Evolutionary conservation across 371 early-diverging fungal species (phyloP).

Genomic region (Gilbertella persicaria): DNA sequence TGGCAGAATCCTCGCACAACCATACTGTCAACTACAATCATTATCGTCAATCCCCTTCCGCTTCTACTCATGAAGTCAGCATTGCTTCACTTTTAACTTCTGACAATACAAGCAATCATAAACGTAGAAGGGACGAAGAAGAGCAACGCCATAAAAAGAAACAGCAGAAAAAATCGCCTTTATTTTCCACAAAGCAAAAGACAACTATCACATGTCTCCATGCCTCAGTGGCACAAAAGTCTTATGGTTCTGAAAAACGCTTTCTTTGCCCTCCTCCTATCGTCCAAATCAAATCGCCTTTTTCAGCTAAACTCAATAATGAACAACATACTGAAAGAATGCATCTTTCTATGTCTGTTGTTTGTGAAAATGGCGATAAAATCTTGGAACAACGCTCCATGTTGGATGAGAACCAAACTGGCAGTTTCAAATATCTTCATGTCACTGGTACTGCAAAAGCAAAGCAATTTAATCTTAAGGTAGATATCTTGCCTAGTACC

Average conservation of each 20-base stretch:
- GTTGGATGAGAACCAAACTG: conserved; percentile 55
- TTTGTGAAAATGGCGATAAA: conserved; percentile 55
- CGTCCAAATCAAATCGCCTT: conserved; percentile 36
- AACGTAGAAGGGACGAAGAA: conserved; percentile 16
- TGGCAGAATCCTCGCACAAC: not conserved
- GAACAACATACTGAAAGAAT: conserved; percentile 34
- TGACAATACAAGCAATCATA: conserved; percentile 18
- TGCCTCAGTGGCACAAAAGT: conserved; percentile 81
- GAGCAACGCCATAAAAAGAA: not conserved
- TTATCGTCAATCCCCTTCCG: conserved; percentile 17
- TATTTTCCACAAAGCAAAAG: conserved; percentile 7
- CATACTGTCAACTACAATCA: conserved; percentile 3
- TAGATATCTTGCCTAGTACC: conserved; percentile 45
- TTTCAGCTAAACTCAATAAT: conserved; percentile 13
- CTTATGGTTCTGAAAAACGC: conserved; percentile 87
- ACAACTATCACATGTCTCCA: conserved; percentile 65
- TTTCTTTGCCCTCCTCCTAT: conserved; percentile 86
- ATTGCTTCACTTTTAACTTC: conserved; percentile 18
- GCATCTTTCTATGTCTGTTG: conserved; percentile 64
- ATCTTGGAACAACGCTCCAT: conserved; percentile 55
- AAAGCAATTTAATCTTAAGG: conserved; percentile 72
- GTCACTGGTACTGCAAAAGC: conserved; percentile 79
- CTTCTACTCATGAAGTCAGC: conserved; percentile 15
- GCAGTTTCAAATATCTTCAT: conserved; percentile 71
- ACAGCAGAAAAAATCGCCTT: conserved; percentile 1